A percentile compares a stretch with the other conserved stretches of the same genome.
Conservation (phyloP, 129 eudicot genomes). For the Escallonia rubra region DNA sequence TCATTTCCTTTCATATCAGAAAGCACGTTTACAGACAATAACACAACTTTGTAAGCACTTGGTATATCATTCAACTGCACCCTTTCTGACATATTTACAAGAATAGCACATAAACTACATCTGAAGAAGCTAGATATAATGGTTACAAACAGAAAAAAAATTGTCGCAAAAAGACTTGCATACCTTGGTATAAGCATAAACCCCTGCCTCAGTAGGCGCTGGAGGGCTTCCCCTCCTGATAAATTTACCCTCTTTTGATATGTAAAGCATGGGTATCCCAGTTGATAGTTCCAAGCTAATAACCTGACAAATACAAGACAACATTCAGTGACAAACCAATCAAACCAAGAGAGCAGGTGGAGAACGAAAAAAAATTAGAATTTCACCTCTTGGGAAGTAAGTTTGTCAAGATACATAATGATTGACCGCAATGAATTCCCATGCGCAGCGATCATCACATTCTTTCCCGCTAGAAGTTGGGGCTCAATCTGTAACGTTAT, state of each 20-base stretch:
- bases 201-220: slow-evolving; percentile 89
- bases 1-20: too few relatives aligned
- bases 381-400: slow-evolving; percentile 91
- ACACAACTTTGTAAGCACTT: too few relatives aligned
- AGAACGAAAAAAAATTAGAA: background rate
- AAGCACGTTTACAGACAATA: too few relatives aligned
- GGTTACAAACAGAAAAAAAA: background rate
- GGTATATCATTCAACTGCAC: too few relatives aligned
- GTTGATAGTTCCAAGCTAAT: slow-evolving; percentile 94
- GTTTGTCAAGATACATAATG: slow-evolving; percentile 95
- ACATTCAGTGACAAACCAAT: background rate
- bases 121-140: background rate
- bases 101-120: background rate
- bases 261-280: slow-evolving; percentile 97
- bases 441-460: slow-evolving; percentile 98
- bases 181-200: slow-evolving; percentile 96
- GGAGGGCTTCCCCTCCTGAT: slow-evolving; percentile 94
- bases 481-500: slow-evolving; percentile 68
- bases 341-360: background rate
- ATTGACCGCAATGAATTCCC: slow-evolving; percentile 97
- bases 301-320: slow-evolving; percentile 42
- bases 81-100: too few relatives aligned
- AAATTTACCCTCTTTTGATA: slow-evolving; percentile 79
- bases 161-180: background rate
- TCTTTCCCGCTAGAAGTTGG: slow-evolving; percentile 76